A percentile compares a stretch with the other conserved stretches of the same genome.
phyloP scores from a whole-genome alignment of 495 filamentous ascomycete species.

The Aspergillus avenaceus region DNA sequence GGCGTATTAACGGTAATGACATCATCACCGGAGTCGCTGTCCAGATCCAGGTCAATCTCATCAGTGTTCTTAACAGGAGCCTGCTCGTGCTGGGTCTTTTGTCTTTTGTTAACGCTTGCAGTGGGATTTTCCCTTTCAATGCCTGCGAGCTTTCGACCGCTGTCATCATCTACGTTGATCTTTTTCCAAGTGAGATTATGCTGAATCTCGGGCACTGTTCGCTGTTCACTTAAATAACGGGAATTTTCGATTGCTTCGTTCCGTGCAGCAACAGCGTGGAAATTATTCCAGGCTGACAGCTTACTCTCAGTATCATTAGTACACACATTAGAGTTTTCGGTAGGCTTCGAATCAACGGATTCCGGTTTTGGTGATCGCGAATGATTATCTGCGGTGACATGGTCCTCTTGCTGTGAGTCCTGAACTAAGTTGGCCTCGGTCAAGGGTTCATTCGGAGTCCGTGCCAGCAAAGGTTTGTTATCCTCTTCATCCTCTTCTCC shows the following conservation, averaged over 20 bases:
- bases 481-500: constrained; percentile 2
- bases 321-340: no score
- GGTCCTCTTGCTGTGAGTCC: background rate
- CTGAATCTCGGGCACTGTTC: background rate
- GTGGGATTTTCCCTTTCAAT: constrained; percentile 9
- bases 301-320: constrained; percentile 1
- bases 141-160: constrained; percentile 13
- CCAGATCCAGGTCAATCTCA: constrained; percentile 52
- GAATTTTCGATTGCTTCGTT: constrained; percentile 24
- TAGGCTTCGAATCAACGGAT: background rate
- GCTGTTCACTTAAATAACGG: constrained; percentile 16
- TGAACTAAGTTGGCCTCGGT: background rate
- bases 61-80: constrained; percentile 37
- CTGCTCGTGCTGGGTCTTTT: constrained; percentile 15
- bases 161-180: constrained; percentile 18
- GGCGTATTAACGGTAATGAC: background rate
- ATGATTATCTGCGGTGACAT: background rate
- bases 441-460: background rate
- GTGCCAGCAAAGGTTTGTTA: background rate
- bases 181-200: constrained; percentile 27
- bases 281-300: constrained; percentile 34
- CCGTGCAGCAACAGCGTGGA: constrained; percentile 22
- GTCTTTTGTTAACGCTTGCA: constrained; percentile 18
- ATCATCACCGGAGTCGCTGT: constrained; percentile 39
- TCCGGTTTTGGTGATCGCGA: background rate